Evolutionary conservation across 352 stramenopile species (phyloP), one percentile per base, ranked within the genome.

Genomic region (Pythium aristosporum): DNA sequence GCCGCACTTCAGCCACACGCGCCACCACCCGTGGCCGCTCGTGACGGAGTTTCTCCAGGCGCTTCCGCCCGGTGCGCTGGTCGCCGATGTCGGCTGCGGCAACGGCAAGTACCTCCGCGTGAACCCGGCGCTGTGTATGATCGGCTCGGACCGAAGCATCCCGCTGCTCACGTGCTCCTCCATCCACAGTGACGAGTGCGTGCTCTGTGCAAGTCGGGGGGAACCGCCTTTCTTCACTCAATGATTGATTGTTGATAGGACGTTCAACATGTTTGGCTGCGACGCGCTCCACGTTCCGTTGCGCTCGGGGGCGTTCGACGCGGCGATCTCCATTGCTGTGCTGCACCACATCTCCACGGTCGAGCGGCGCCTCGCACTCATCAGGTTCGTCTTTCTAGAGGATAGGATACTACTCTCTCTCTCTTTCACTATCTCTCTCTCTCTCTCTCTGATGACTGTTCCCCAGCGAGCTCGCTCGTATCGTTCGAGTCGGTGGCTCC

Each of bases 21-120:
- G 86, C 32, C 86, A 95, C 53, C 74, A 87, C 42, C 84, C 82
- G 61, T 93, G 86, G 86, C 86, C 86, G 34, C 76, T 89, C 56
- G 86, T 95, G 37, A 81, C 70, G 4, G 46, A 68, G n/a, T 93
- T 93, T 53, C 59, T 95, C 5, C 32, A 64, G 0, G 52, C 69
- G 28, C 75, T 91, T 46, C 55, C 63, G n/a, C 36, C 44, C 20
- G 82, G 74, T n/a, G 52, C 79, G 36, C 64, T 95, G 2, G 84
- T 95, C 39, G 80, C 84, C 28, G 84, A 93, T 57, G 67, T 95
- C 9, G 86, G 86, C 44, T 92, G 83, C 65, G 86, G 86, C 65
- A 95, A 95, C 65, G 86, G 82, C 69, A 93, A 95, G 70, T 95
- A 95, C 69, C 57, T 93, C 56, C 43, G 63, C 20, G 71, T 88